Evolutionary conservation across 305 asterid genomes (phyloP).

Genomic region (Solanum chacoense): DNA sequence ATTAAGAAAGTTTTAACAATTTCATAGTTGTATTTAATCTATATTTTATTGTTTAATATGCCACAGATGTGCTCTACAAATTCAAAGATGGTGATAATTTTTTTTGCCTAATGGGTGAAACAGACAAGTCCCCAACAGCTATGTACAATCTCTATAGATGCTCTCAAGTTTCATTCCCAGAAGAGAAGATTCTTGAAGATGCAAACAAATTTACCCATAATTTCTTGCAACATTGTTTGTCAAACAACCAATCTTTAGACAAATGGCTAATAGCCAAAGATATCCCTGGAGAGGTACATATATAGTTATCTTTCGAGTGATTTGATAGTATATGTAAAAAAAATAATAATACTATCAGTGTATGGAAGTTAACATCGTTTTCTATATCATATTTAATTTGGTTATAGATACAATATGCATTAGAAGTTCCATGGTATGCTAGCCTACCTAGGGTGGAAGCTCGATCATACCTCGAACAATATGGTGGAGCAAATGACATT

Average conservation of each 20-base stretch:
- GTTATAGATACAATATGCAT: conserved; percentile 14
- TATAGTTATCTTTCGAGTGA: background rate
- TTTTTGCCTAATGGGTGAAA: conserved; percentile 21
- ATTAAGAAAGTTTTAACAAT: background rate
- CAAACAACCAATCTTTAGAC: conserved; percentile 11
- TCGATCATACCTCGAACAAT: conserved; percentile 23
- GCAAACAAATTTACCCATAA: conserved; percentile 15
- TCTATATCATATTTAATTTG: background rate
- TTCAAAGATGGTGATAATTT: conserved; percentile 22
- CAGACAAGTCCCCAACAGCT: conserved; percentile 20
- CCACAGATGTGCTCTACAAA: conserved; percentile 22
- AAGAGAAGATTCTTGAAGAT: conserved; percentile 28
- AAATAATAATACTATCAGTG: background rate
- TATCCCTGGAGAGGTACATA: conserved; percentile 31
- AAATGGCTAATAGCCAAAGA: conserved; percentile 36
- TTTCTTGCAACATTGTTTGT: conserved; percentile 11
- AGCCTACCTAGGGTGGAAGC: conserved; percentile 23
- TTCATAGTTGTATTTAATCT: background rate
- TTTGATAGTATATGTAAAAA: background rate
- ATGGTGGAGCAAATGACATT: conserved; percentile 10
- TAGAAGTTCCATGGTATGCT: conserved; percentile 29
- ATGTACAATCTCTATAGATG: conserved; percentile 28
- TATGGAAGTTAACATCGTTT: background rate
- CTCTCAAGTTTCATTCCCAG: conserved; percentile 25
- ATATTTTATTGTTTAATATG: background rate